Base-by-base conservation (phyloP, 2,329 filamentous ascomycete genomes). In the Aureobasidium sp. region DNA sequence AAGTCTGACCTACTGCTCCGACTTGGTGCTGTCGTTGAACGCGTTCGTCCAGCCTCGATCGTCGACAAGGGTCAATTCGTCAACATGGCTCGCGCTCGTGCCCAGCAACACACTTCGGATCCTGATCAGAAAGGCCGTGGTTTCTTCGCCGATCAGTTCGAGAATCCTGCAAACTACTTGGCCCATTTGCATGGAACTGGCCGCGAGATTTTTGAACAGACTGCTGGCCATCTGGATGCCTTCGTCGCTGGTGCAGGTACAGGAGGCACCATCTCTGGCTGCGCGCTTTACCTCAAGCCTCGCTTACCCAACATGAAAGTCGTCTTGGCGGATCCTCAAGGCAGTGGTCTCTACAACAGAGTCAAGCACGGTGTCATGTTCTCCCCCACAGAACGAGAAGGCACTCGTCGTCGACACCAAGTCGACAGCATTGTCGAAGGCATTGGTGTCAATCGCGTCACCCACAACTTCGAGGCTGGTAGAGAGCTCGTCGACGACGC, bases 371-470 rank as follows among this genome's bases (percentile, higher is more conserved):
- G 93, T 5, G 94, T 99, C 64, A 96, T 99, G 90, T 99, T 97
- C 76, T 89, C 91, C 64, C 70, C 82, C 0, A 95, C 90, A 34
- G 94, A 99, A 77, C 84, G 83, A 66, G 94, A 99, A 79, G 94
- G 94, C 4, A 97, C 93, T 14, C 82, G 94, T 15, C 83, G 95
- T 53, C 82, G 94, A 63, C 87, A 90, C 69, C 95, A 99, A 76
- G 91, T 99, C 58, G 95, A 99, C 77, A 92, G 88, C 5, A 90
- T 99, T 66, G 91, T 99, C 31, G 95, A 99, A 76, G 94, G 94
- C 1, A 90, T 99, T 66, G 94, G 94, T 1, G 89, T 97, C 74
- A 99, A 96, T 72, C 87, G 94, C 2, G 82, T 96, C n/a, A 99
- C 94, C 1, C 84, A 86, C 59, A 99, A 97, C 74, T 94, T 99